These are phyloP conservation scores for Gossypium bickii DNA, from an alignment of 345 rosid genomes.

Conservation along the genomic window DNA sequence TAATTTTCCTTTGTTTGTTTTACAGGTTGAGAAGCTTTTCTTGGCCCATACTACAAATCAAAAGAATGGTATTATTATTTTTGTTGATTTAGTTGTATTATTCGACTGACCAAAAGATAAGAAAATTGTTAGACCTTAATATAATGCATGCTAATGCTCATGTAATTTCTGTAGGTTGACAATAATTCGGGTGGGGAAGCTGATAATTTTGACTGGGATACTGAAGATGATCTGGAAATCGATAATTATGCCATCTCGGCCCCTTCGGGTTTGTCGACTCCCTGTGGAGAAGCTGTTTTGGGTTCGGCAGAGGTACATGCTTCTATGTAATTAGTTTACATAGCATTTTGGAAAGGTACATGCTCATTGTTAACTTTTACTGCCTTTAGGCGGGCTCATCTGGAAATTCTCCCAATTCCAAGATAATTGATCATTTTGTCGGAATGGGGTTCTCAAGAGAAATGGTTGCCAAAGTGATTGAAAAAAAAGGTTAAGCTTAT, in stretches of 20 bases:
- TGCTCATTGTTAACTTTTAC: not conserved
- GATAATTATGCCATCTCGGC: constrained; percentile 31
- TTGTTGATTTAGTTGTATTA: not conserved
- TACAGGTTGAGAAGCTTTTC: constrained; percentile 16
- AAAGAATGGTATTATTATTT: constrained; percentile 18
- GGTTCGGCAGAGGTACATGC: constrained; percentile 29
- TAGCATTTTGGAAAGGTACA: not conserved
- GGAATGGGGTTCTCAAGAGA: constrained; percentile 72
- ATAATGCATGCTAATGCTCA: not conserved
- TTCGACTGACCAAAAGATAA: not conserved
- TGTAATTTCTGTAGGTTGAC: constrained; percentile 29
- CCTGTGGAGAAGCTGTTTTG: constrained; percentile 26
- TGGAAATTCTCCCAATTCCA: constrained; percentile 51
- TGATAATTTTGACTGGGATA: constrained; percentile 49
- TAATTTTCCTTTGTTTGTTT: not conserved
- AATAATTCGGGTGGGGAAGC: constrained; percentile 32
- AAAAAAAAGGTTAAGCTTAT: constrained; percentile 51
- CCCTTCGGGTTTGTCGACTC: constrained; percentile 16
- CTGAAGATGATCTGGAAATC: constrained; percentile 67
- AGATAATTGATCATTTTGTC: constrained; percentile 49
- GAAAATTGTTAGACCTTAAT: not conserved
- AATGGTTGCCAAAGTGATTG: constrained; percentile 53
- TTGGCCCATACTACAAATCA: constrained; percentile 5
- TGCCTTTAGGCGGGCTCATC: constrained; percentile 44
- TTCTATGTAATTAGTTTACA: not conserved